These are phyloP conservation scores for Wilcoxina mikolae DNA, from an alignment of 495 filamentous ascomycete species.

Conservation along the genomic window DNA sequence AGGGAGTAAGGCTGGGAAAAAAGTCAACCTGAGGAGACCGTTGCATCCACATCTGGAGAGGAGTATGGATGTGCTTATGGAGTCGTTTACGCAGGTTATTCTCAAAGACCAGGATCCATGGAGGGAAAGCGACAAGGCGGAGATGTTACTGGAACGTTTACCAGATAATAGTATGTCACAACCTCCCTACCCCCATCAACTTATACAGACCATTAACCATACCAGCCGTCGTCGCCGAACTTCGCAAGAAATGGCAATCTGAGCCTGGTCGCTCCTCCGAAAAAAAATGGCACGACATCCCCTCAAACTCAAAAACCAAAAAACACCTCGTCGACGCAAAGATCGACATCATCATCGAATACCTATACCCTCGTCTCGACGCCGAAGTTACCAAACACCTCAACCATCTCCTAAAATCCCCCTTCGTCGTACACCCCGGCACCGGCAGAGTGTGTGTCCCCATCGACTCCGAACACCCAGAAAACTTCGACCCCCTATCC, in stretches of 20 bases:
- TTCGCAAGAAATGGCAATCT: conserved; percentile 82
- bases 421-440: conserved; percentile 89
- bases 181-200: not conserved
- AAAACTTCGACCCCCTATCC: conserved; percentile 69
- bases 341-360: conserved; percentile 87
- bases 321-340: conserved; percentile 68
- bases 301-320: conserved; percentile 60
- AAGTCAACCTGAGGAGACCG: conserved; percentile 69
- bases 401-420: conserved; percentile 91
- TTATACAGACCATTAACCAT: not conserved
- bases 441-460: conserved; percentile 88
- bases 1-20: conserved; percentile 70
- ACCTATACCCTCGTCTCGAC: conserved; percentile 95
- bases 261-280: conserved; percentile 56
- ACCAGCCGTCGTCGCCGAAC: conserved; percentile 46
- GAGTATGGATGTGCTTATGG: conserved; percentile 66
- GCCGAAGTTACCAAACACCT: conserved; percentile 92
- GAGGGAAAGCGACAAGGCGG: conserved; percentile 46
- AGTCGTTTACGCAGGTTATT: conserved; percentile 65
- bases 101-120: conserved; percentile 80
- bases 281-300: conserved; percentile 87
- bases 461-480: conserved; percentile 54
- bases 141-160: conserved; percentile 60
- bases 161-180: conserved; percentile 43
- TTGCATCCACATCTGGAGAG: conserved; percentile 80